A percentile compares a stretch with the other conserved stretches of the same genome.
Conservation (phyloP, 768 basidiomycete species). For the Pisolithus microcarpus region DNA sequence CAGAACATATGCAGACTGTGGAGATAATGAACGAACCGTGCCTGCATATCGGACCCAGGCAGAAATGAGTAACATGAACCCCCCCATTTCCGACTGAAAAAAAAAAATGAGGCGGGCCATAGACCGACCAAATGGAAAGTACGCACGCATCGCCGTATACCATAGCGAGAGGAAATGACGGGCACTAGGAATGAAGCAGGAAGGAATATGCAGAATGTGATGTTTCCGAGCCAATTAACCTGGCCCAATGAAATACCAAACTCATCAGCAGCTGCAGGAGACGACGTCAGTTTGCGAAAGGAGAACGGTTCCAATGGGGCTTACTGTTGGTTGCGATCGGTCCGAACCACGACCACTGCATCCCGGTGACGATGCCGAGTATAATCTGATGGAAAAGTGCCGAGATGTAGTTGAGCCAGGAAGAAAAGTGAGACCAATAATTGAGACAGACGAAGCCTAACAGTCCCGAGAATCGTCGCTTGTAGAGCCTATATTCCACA, state of each 20-base stretch:
- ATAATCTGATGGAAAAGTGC: slow-evolving; percentile 36
- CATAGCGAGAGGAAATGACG: slow-evolving; percentile 44
- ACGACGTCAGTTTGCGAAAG: not conserved
- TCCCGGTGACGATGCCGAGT: slow-evolving; percentile 54
- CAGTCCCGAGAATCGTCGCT: slow-evolving; percentile 57
- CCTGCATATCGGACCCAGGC: slow-evolving; percentile 73
- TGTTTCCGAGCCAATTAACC: slow-evolving; percentile 74
- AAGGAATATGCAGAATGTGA: slow-evolving; percentile 52
- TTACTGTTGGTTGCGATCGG: slow-evolving; percentile 67
- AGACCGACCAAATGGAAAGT: not conserved
- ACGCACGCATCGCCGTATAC: slow-evolving; percentile 53
- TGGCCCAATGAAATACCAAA: slow-evolving; percentile 57
- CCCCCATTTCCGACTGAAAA: slow-evolving; percentile 51
- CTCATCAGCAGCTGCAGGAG: slow-evolving; percentile 42
- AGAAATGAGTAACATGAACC: slow-evolving; percentile 43
- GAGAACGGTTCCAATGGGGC: slow-evolving; percentile 3
- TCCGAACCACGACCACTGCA: slow-evolving; percentile 80
- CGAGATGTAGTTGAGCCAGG: not conserved
- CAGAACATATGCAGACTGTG: slow-evolving; percentile 47
- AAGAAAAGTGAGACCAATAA: not conserved
- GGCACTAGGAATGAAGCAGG: slow-evolving; percentile 52
- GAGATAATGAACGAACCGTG: slow-evolving; percentile 43
- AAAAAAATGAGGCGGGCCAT: not conserved
- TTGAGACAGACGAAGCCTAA: slow-evolving; percentile 43
- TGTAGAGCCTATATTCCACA: slow-evolving; percentile 56